Evolutionary conservation across 176 grass and related monocot species (phyloP), one percentile per base, ranked within the genome.

Genomic region (Juncus effusus): DNA sequence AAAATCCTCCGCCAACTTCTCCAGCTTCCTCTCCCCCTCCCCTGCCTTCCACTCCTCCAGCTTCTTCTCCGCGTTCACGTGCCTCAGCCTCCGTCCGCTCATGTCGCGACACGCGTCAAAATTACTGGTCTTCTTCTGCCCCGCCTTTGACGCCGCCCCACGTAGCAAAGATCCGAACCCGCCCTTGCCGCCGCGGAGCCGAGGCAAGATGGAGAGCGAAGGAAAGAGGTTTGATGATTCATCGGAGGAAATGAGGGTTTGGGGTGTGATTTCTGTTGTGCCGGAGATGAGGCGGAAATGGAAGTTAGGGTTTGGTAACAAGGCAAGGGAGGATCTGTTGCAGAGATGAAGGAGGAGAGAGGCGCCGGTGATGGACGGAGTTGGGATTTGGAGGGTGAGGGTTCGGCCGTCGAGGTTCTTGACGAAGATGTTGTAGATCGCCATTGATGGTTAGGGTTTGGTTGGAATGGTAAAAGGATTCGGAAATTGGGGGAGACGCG

Each of bases 71-170:
- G 88, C 94, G 79, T 99, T 99, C 37, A 99, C 94, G 39, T 99
- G 94, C 16, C 94, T 88, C 59, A 99, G 78, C 0, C 94, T 63
- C 51, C 94, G 88, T 16, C 94, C 94, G 42, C 79, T 99, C 69
- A 99, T 92, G 60, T 99, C 94, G 35, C 94, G 83, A 76, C 94
- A 99, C 13, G 94, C 94, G 40, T 99, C 94, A 37, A 99, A 99
- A 51, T 99, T 99, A 68, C 75, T 99, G 5, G 94, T 99, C 78
- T 99, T 99, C 78, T 99, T 99, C 78, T 93, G 94, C 3, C 94
- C 94, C 3, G 94, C 88, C 63, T 99, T 99, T 53, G 94, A 91
- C 6, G 94, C 94, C 5, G 94, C 88, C 12, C 94, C 94, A 12
- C 94, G 78, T 59, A 93, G 94, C 11, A 99, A 83, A 60, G 94